Percentiles rank a stretch among this genome's conserved stretches.
phyloP scores from a whole-genome alignment of 78 protist species.

The Dictyostelium firmibasis region DNA sequence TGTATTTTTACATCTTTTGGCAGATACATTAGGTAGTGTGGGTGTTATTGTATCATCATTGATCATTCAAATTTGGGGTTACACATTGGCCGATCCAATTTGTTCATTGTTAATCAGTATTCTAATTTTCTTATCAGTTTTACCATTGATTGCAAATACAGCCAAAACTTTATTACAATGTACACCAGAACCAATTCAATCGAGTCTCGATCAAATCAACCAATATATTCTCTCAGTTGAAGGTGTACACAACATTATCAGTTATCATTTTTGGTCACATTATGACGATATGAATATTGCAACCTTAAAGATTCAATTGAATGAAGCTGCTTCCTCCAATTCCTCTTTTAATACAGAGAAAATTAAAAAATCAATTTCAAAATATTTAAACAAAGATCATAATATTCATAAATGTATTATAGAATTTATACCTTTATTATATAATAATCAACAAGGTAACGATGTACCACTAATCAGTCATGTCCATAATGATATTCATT shows the following conservation, averaged over 20 bases:
- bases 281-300: slow-evolving; percentile 32
- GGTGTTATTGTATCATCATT: slow-evolving; percentile 95
- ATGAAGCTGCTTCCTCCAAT: background rate
- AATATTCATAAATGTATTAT: background rate
- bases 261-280: slow-evolving; percentile 65
- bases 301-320: slow-evolving; percentile 7
- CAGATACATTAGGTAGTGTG: slow-evolving; percentile 97
- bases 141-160: slow-evolving; percentile 88
- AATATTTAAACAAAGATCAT: background rate
- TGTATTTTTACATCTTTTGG: slow-evolving; percentile 96
- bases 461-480: background rate
- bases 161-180: slow-evolving; percentile 81
- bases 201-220: background rate
- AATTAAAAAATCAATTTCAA: slow-evolving; percentile 16
- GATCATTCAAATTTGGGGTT: slow-evolving; percentile 86
- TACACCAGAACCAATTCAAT: slow-evolving; percentile 80
- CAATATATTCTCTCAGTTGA: background rate
- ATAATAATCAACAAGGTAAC: background rate
- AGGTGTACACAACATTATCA: slow-evolving; percentile 2
- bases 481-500: background rate
- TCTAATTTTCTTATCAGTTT: slow-evolving; percentile 86
- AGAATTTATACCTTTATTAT: background rate
- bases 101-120: slow-evolving; percentile 90
- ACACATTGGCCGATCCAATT: slow-evolving; percentile 94
- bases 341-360: background rate